phyloP scores from a whole-genome alignment of 352 stramenopile genomes.

The Paralagenidium karlingii region DNA sequence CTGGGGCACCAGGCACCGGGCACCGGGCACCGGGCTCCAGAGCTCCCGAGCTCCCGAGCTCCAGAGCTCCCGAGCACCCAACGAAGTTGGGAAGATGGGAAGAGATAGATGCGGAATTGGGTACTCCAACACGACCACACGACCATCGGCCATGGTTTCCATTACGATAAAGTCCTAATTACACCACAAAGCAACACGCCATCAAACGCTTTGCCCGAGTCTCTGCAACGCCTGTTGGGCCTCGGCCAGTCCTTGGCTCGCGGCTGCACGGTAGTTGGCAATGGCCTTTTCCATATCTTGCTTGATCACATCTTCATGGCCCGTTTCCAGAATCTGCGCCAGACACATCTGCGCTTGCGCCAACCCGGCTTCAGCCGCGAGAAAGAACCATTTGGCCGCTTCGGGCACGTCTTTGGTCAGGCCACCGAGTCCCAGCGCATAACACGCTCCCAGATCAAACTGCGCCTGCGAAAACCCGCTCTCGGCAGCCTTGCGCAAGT shows the following conservation, averaged over 20 bases:
- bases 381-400: conserved; percentile 57
- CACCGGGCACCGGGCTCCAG: no score
- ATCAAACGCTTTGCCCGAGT: conserved; percentile 11
- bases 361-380: conserved; percentile 46
- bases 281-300: conserved; percentile 43
- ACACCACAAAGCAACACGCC: not conserved
- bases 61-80: no score
- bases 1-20: no score
- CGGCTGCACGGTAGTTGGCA: conserved; percentile 64
- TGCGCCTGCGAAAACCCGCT: conserved; percentile 40
- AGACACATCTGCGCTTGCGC: conserved; percentile 63
- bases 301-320: conserved; percentile 19
- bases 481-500: conserved; percentile 52
- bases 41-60: no score
- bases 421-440: conserved; percentile 49
- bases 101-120: no score
- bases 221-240: conserved; percentile 35
- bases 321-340: conserved; percentile 59
- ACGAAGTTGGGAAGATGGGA: no score
- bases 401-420: conserved; percentile 30
- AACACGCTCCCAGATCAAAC: conserved; percentile 75
- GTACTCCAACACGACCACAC: no score
- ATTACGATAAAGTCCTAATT: no score
- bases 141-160: no score
- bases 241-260: conserved; percentile 32